Evolutionary conservation across 768 basidiomycete genomes (phyloP).

Genomic region (Termitomyces sp.): DNA sequence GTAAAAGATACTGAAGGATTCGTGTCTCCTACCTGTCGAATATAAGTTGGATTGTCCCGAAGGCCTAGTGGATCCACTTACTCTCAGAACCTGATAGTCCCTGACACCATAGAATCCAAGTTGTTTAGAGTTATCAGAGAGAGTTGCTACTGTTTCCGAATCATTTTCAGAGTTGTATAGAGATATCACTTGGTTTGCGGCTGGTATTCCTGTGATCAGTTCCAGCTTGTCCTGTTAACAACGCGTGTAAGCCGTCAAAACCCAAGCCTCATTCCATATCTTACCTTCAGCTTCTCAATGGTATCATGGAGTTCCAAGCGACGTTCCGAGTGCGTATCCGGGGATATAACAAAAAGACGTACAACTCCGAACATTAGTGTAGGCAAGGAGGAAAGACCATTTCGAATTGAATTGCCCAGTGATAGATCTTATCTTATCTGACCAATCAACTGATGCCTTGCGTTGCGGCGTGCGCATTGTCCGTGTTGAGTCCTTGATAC

Average conservation of each 20-base stretch:
- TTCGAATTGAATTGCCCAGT: too few relatives aligned
- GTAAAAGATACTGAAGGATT: constrained; percentile 75
- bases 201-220: constrained; percentile 86
- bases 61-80: constrained; percentile 28
- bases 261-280: not conserved
- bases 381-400: not conserved
- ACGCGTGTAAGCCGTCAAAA: not conserved
- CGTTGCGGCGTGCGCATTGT: too few relatives aligned
- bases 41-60: not conserved
- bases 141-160: constrained; percentile 41
- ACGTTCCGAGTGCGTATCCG: constrained; percentile 89
- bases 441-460: not conserved
- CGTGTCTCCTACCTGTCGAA: constrained; percentile 61
- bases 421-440: constrained; percentile 1
- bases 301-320: constrained; percentile 74
- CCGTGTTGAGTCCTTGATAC: too few relatives aligned
- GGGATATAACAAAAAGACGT: constrained; percentile 72
- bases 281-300: constrained; percentile 80
- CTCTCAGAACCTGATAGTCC: constrained; percentile 82
- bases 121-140: constrained; percentile 65
- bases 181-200: constrained; percentile 64
- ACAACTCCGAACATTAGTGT: constrained; percentile 19
- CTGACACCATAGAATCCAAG: constrained; percentile 73
- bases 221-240: constrained; percentile 70
- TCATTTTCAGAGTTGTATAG: constrained; percentile 60